Conservation (phyloP, 345 rosid genomes). For the Arabidopsis arenosa region DNA sequence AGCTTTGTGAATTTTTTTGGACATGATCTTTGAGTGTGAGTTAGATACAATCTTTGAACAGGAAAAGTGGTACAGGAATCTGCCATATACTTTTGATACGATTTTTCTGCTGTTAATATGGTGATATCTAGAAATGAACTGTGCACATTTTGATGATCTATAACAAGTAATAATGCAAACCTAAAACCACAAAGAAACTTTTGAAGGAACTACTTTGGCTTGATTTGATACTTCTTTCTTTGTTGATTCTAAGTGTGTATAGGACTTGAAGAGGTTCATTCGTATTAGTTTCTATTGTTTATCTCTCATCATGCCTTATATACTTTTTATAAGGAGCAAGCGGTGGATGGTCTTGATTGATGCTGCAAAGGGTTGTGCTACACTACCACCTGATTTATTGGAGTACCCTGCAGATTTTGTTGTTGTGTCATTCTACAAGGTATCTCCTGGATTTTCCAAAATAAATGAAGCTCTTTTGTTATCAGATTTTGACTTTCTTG, state of each 20-base stretch:
- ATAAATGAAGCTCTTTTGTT: constrained; percentile 11
- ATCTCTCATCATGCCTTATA: constrained; percentile 16
- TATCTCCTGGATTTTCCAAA: constrained; percentile 20
- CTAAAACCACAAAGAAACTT: neutral
- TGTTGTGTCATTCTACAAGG: constrained; percentile 70
- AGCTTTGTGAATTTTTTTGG: neutral
- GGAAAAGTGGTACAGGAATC: constrained; percentile 2
- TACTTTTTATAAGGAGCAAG: constrained; percentile 50
- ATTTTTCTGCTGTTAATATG: neutral
- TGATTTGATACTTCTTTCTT: constrained; percentile 9
- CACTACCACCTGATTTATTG: constrained; percentile 80
- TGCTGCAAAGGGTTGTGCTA: constrained; percentile 96
- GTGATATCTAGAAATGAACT: constrained; percentile 11
- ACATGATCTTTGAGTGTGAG: constrained; percentile 2
- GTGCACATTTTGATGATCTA: neutral
- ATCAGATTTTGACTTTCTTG: constrained; percentile 34
- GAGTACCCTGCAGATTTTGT: constrained; percentile 90
- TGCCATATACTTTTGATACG: neutral
- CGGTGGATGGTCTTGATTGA: constrained; percentile 90
- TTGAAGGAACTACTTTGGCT: constrained; percentile 26
- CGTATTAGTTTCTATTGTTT: constrained; percentile 13
- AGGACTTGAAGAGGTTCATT: constrained; percentile 10
- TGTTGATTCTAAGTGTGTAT: neutral
- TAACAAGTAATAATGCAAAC: constrained; percentile 9
- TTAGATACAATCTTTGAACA: neutral